A percentile compares a stretch with the other conserved stretches of the same genome.
These are phyloP conservation scores for Ophiosphaerella narmari DNA, from an alignment of 2,329 filamentous ascomycete genomes.

Conservation along the genomic window DNA sequence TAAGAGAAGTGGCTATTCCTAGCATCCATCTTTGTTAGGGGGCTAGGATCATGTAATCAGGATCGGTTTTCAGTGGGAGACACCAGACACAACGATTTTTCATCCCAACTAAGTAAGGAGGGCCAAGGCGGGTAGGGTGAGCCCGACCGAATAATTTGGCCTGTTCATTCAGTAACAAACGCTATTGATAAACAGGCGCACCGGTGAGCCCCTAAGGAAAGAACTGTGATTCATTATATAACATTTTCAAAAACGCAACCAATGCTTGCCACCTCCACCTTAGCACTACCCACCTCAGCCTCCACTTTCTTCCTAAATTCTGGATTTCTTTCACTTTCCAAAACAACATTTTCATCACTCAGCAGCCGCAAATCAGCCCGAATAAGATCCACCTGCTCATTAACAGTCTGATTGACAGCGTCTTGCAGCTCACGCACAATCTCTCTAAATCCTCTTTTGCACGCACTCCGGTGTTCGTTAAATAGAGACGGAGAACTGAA, in stretches of 20 bases:
- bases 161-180: too few relatives aligned
- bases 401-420: slow-evolving; percentile 4
- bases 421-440: slow-evolving; percentile 9
- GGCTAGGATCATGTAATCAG: too few relatives aligned
- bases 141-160: too few relatives aligned
- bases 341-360: slow-evolving; percentile 22
- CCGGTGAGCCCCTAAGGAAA: too few relatives aligned
- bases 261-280: slow-evolving; percentile 9
- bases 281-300: slow-evolving; percentile 9
- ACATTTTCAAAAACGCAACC: neutral
- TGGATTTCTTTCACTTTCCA: slow-evolving; percentile 23
- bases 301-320: slow-evolving; percentile 15
- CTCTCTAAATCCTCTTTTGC: slow-evolving; percentile 8
- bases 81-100: too few relatives aligned
- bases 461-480: slow-evolving; percentile 9
- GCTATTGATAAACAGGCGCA: too few relatives aligned
- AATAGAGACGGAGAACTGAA: slow-evolving; percentile 18
- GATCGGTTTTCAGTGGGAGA: too few relatives aligned
- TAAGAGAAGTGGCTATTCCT: too few relatives aligned
- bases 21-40: too few relatives aligned
- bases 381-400: slow-evolving; percentile 16
- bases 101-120: too few relatives aligned
- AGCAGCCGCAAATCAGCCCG: slow-evolving; percentile 20
- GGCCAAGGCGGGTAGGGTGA: too few relatives aligned
- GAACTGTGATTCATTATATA: too few relatives aligned